Conservation (phyloP, 2,329 filamentous ascomycete species). For the Fusarium sp. region DNA sequence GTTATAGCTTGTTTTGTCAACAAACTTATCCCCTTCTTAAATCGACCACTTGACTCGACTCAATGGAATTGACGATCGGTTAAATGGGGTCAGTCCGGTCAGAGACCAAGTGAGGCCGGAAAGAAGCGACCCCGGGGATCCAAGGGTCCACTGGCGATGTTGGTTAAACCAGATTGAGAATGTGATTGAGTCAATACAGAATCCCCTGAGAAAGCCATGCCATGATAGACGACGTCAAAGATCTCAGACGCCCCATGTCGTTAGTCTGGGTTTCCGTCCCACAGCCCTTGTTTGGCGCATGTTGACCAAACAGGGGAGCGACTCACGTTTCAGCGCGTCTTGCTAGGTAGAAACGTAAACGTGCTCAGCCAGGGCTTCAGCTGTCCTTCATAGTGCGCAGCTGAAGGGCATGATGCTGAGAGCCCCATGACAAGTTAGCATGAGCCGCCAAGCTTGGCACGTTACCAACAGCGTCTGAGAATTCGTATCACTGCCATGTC, state of each 20-base stretch:
- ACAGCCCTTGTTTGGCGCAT: constrained; percentile 38
- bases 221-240: constrained; percentile 35
- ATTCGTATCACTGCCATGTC: constrained; percentile 1
- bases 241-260: constrained; percentile 30
- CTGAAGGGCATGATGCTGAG: constrained; percentile 43
- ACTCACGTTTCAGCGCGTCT: constrained; percentile 50
- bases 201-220: constrained; percentile 19
- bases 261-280: constrained; percentile 23
- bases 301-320: constrained; percentile 44
- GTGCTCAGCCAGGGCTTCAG: constrained; percentile 32
- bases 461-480: constrained; percentile 26
- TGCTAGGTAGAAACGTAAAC: constrained; percentile 27
- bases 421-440: constrained; percentile 32
- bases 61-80: constrained; percentile 25
- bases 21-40: constrained; percentile 33
- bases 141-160: constrained; percentile 19
- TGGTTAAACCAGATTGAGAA: constrained; percentile 37
- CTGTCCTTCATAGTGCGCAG: constrained; percentile 30
- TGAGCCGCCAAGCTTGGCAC: constrained; percentile 38
- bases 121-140: constrained; percentile 40
- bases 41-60: constrained; percentile 1
- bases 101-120: constrained; percentile 37
- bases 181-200: constrained; percentile 22
- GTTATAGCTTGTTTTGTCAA: not conserved
- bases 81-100: constrained; percentile 27